phyloP scores from a whole-genome alignment of 768 basidiomycete genomes.

The Auriscalpium vulgare region DNA sequence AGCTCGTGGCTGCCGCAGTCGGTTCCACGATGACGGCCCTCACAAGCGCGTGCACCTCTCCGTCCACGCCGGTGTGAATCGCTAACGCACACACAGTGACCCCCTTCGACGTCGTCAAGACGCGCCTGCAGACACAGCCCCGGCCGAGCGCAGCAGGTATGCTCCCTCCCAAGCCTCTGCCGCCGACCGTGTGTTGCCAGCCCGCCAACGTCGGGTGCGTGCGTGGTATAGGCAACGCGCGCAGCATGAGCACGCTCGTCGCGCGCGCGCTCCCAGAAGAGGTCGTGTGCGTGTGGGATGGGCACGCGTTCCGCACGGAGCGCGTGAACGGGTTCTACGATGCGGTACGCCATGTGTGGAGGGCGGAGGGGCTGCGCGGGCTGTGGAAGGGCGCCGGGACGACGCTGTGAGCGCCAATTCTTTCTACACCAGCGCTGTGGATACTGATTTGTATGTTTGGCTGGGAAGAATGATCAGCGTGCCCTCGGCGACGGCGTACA shows the following conservation, averaged over 20 bases:
- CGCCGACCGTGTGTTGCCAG: slow-evolving; percentile 60
- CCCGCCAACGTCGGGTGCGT: slow-evolving; percentile 27
- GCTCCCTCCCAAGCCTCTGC: slow-evolving; percentile 44
- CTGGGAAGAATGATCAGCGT: slow-evolving; percentile 72
- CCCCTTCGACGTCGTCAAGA: slow-evolving; percentile 97
- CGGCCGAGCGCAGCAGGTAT: slow-evolving; percentile 27
- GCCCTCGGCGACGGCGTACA: slow-evolving; percentile 88
- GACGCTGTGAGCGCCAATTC: slow-evolving; percentile 53
- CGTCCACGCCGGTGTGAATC: neutral
- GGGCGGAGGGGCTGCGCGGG: slow-evolving; percentile 74
- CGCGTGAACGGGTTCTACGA: slow-evolving; percentile 81
- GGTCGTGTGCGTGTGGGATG: slow-evolving; percentile 76
- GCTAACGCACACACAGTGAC: slow-evolving; percentile 60
- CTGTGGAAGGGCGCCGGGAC: slow-evolving; percentile 96
- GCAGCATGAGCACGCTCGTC: slow-evolving; percentile 74
- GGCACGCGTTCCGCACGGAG: slow-evolving; percentile 59
- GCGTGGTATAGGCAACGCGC: slow-evolving; percentile 40
- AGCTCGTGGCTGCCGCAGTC: slow-evolving; percentile 69
- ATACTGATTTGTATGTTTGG: slow-evolving; percentile 11
- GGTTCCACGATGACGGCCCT: slow-evolving; percentile 78
- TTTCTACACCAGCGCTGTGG: neutral
- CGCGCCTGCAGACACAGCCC: slow-evolving; percentile 91
- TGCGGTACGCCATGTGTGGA: slow-evolving; percentile 72
- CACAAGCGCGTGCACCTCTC: slow-evolving; percentile 52
- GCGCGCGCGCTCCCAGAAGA: slow-evolving; percentile 46